Base-by-base conservation (phyloP, 108 stramenopile species). In the Fragilaria radians region DNA sequence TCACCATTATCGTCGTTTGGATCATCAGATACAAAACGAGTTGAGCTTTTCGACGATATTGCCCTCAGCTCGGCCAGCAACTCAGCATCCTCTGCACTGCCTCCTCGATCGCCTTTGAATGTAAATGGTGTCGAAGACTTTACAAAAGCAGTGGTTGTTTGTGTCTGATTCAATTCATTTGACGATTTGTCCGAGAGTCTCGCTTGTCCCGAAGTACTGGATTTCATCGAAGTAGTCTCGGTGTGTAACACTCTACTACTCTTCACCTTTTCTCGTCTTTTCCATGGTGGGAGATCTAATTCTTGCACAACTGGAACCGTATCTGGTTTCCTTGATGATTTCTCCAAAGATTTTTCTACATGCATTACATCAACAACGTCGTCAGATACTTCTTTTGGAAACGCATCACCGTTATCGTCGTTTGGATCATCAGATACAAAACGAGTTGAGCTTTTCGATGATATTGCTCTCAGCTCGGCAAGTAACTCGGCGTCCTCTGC, bases 1-100 rank as follows among this genome's bases (percentile, higher is more conserved):
- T 42, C 11, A 42, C 7, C 36, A 14, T n/a, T 25, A 46, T 21
- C 58, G n/a, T 19, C 21, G n/a, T 19, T 50, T 19, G 49, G 14
- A 19, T 14, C 49, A 55, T 47, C 54, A n/a, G 70, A 71, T 19
- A n/a, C 66, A 72, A 83, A 81, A 21, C 82, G 74, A 76, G 66
- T 63, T 1, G 70, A 63, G 52, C 78, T 49, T 22, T 64, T 33
- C 9, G 63, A 69, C 19, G 90, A 93, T 26, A 93, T 70, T 0
- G 70, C 83, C 45, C 74, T 59, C 29, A 88, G 46, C 50, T 72
- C 57, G 0, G 87, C 85, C 51, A 87, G 52, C 31, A 28, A 89
- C 48, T 86, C 87, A 49, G 82, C 81, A 61, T 93, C 91, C 29
- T 93, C 73, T 17, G 89, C 89, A 49, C 63, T 57, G 1, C 86